A percentile compares a stretch with the other conserved stretches of the same genome.
Evolutionary conservation across 2,329 filamentous ascomycete genomes (phyloP).

Genomic region (Claviceps sp.): DNA sequence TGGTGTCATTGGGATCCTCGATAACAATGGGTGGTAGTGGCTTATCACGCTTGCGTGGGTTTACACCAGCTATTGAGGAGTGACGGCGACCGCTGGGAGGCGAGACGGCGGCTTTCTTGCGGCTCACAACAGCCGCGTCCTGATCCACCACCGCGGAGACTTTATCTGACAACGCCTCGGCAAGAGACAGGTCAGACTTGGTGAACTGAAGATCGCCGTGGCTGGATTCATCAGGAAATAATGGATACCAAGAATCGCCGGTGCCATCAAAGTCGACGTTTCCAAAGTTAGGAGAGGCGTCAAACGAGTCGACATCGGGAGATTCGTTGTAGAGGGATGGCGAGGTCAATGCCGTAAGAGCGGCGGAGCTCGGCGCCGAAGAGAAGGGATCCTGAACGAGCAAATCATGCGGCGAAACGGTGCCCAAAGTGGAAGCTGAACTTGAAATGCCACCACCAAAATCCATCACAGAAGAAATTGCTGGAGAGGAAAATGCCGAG

Average conservation of each 20-base stretch:
- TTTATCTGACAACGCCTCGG: slow-evolving; percentile 32
- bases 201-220: slow-evolving; percentile 12
- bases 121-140: slow-evolving; percentile 23
- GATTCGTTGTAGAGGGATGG: slow-evolving; percentile 69
- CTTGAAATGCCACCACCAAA: slow-evolving; percentile 32
- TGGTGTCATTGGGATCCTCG: slow-evolving; percentile 56
- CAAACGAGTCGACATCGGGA: slow-evolving; percentile 59
- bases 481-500: slow-evolving; percentile 40
- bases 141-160: slow-evolving; percentile 29
- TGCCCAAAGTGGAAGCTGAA: slow-evolving; percentile 45
- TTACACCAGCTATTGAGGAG: slow-evolving; percentile 57
- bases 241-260: slow-evolving; percentile 53
- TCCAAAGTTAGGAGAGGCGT: slow-evolving; percentile 67
- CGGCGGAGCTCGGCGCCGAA: slow-evolving; percentile 70
- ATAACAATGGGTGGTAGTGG: slow-evolving; percentile 66
- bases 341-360: slow-evolving; percentile 74
- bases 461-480: slow-evolving; percentile 37
- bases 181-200: slow-evolving; percentile 28
- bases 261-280: slow-evolving; percentile 39
- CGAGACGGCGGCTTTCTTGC: slow-evolving; percentile 35
- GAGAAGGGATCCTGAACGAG: slow-evolving; percentile 54
- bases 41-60: slow-evolving; percentile 64
- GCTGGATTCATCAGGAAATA: slow-evolving; percentile 47
- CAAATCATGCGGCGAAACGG: slow-evolving; percentile 76
- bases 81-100: slow-evolving; percentile 38